These are phyloP conservation scores for Aspergillus haitiensis DNA, from an alignment of 495 filamentous ascomycete species.

Conservation along the genomic window DNA sequence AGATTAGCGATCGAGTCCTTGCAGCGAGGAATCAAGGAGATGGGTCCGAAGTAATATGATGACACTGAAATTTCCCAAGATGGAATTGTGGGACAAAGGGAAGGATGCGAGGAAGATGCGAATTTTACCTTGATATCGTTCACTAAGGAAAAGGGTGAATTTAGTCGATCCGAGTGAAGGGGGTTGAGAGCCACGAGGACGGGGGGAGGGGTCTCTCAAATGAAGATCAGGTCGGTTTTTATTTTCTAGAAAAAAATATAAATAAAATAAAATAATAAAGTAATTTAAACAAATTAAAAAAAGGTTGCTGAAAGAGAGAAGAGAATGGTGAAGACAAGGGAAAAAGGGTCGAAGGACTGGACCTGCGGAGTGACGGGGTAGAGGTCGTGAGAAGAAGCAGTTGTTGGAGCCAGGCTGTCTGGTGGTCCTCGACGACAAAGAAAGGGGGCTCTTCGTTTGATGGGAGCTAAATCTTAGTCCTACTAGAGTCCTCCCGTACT, in stretches of 20 bases:
- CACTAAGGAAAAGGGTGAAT: constrained; percentile 22
- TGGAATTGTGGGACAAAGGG: constrained; percentile 12
- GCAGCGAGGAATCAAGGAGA: constrained; percentile 23
- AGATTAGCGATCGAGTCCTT: constrained; percentile 28
- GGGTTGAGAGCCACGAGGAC: constrained; percentile 22
- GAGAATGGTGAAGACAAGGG: constrained; percentile 26
- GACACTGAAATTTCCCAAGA: constrained; percentile 17
- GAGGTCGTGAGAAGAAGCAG: constrained; percentile 22
- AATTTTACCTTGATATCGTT: constrained; percentile 26
- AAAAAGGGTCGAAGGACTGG: constrained; percentile 28
- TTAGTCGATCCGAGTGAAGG: constrained; percentile 22
- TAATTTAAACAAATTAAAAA: constrained; percentile 22
- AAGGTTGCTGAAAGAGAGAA: constrained; percentile 30
- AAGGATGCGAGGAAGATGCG: constrained; percentile 6
- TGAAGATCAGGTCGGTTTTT: constrained; percentile 13
- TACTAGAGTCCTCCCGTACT: not conserved
- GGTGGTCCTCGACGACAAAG: constrained; percentile 30
- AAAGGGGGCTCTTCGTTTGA: constrained; percentile 27
- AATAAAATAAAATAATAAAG: constrained; percentile 18
- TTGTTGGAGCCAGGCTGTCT: constrained; percentile 20
- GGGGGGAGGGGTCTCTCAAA: constrained; percentile 18
- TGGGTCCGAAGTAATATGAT: constrained; percentile 17
- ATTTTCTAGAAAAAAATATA: constrained; percentile 18
- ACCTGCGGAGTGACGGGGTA: constrained; percentile 27
- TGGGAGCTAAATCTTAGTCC: constrained; percentile 19